Base-by-base conservation (phyloP, 2,329 filamentous ascomycete species). In the Metarhizium brunneum region DNA sequence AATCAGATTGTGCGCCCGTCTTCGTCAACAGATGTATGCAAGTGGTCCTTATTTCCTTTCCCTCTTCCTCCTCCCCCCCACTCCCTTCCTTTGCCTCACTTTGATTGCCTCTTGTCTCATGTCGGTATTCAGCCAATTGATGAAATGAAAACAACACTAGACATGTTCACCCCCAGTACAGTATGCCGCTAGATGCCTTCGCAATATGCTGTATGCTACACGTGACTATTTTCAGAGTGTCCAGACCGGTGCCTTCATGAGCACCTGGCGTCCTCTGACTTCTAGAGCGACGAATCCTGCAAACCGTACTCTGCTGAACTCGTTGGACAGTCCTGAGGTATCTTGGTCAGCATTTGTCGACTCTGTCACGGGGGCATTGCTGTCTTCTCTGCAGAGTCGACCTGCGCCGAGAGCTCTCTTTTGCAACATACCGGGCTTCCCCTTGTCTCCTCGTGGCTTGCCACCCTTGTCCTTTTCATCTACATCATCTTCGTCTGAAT, bases 241-340 rank as follows among this genome's bases (percentile, higher is more conserved):
- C 83, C 83, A 92, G 36, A 92, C 85, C 14, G 88, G 87, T 20
- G 88, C 86, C 73, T 90, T 90, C 58, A 83, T 74, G 63, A 92
- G 73, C 50, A 91, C 85, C 70, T 88, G 88, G 57, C 87, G 81
- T 25, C 87, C 87, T 59, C 86, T 76, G 7, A 92, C 87, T 70
- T 92, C 88, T 36, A 91, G 79, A 18, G 80, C 82, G 56, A 91
- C 71, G 67, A 92, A 92, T 5, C 85, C 86, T 2, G 88, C 85
- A 68, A 92, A 87, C 47, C 88, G 83, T 55, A 92, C 83, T 61
- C 82, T 85, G 60, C 66, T 74, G 38, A 68, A 62, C 53, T 81
- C 79, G 65, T 77, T 78, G 50, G 72, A 65, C 47, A 72, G 62
- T 60, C 68, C 69, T 73, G 65, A 54, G 59, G 53, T 69, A 62